phyloP scores from a whole-genome alignment of 2,329 filamentous ascomycete species.

The Dothideomycetidae sp. region DNA sequence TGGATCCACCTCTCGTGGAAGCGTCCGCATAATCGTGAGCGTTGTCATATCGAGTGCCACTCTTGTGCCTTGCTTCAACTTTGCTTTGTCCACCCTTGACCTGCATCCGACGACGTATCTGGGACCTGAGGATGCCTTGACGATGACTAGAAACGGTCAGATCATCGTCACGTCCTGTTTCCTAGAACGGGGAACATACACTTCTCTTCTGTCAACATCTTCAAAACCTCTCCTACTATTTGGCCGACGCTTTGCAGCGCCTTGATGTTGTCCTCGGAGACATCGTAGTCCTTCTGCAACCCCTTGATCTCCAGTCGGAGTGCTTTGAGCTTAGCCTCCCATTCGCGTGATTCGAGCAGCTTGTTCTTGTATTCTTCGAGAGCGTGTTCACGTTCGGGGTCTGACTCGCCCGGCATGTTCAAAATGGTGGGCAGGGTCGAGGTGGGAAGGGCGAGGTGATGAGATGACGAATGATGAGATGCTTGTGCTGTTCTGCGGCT shows the following conservation, averaged over 20 bases:
- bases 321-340: conserved; percentile 94
- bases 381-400: conserved; percentile 38
- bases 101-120: conserved; percentile 97
- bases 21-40: conserved; percentile 98
- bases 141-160: conserved; percentile 54
- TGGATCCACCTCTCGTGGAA: conserved; percentile 94
- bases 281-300: conserved; percentile 84
- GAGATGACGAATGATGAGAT: neutral
- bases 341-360: conserved; percentile 83
- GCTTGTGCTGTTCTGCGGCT: conserved; percentile 2
- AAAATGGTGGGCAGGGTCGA: neutral
- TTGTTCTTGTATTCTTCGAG: conserved; percentile 40
- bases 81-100: conserved; percentile 93
- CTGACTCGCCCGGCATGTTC: conserved; percentile 14
- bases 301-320: conserved; percentile 92
- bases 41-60: conserved; percentile 99
- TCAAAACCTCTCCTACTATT: conserved; percentile 97
- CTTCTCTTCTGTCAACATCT: conserved; percentile 96
- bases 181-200: conserved; percentile 46
- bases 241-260: conserved; percentile 96
- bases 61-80: conserved; percentile 95
- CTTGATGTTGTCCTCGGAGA: conserved; percentile 99
- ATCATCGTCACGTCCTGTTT: neutral
- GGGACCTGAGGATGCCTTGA: conserved; percentile 93
- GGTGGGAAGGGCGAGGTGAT: neutral